Conservation (phyloP, 2,329 filamentous ascomycete species). For the Cladosporium halotolerans region DNA sequence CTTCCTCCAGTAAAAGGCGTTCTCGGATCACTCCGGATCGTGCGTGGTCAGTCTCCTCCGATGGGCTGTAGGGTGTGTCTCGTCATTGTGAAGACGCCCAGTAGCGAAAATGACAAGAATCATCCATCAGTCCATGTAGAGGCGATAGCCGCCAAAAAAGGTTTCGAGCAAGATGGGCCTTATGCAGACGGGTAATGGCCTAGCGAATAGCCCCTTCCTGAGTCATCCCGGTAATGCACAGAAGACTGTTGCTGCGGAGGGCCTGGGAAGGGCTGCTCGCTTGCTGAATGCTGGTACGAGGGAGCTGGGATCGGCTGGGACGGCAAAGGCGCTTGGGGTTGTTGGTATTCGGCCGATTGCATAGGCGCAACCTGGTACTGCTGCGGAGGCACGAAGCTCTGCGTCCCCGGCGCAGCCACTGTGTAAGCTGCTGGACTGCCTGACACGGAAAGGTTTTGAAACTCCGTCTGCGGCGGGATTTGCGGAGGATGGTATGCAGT, state of each 20-base stretch:
- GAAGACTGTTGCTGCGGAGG: conserved; percentile 11
- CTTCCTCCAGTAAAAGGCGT: too few relatives aligned
- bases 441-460: conserved; percentile 21
- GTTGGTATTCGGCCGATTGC: conserved; percentile 17
- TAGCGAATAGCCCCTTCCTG: conserved; percentile 20
- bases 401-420: conserved; percentile 1
- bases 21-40: too few relatives aligned
- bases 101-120: too few relatives aligned
- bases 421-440: conserved; percentile 18
- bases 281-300: conserved; percentile 14
- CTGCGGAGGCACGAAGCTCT: conserved; percentile 5
- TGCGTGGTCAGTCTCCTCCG: too few relatives aligned
- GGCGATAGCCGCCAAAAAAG: too few relatives aligned
- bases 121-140: too few relatives aligned
- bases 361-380: conserved; percentile 15
- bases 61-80: too few relatives aligned
- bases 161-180: not conserved
- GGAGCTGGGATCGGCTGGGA: conserved; percentile 20
- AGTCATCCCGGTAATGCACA: conserved; percentile 23
- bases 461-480: conserved; percentile 18
- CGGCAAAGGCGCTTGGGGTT: conserved; percentile 23
- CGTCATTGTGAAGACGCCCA: too few relatives aligned
- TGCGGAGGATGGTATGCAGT: conserved; percentile 17
- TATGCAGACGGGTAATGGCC: conserved; percentile 20
- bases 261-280: conserved; percentile 19